These are phyloP conservation scores for Aspergillus nidulans DNA, from an alignment of 495 filamentous ascomycete species.

Conservation along the genomic window DNA sequence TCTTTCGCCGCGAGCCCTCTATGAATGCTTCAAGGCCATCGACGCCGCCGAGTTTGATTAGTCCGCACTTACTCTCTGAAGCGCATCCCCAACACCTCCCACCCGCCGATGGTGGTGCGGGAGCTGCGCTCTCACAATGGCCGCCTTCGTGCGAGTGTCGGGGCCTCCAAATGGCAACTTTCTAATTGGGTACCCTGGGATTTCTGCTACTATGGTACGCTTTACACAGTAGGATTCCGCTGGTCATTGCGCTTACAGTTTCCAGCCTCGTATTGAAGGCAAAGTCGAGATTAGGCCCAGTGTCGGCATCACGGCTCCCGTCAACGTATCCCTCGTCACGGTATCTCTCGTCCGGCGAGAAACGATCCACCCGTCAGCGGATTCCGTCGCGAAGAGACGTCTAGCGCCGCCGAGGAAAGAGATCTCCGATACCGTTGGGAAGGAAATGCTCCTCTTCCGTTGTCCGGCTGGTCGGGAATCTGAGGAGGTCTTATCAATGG, in stretches of 20 bases:
- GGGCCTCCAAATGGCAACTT: slow-evolving; percentile 96
- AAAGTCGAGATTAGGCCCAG: slow-evolving; percentile 95
- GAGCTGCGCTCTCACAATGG: slow-evolving; percentile 51
- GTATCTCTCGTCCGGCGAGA: slow-evolving; percentile 90
- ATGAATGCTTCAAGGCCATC: slow-evolving; percentile 29
- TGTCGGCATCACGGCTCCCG: slow-evolving; percentile 77
- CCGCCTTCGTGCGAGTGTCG: slow-evolving; percentile 94
- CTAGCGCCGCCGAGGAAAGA: slow-evolving; percentile 90
- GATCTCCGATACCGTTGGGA: slow-evolving; percentile 85
- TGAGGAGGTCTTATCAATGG: slow-evolving; percentile 92
- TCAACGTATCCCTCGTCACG: slow-evolving; percentile 87
- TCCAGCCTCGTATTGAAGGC: slow-evolving; percentile 88
- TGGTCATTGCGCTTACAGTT: not conserved
- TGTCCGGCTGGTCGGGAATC: slow-evolving; percentile 77
- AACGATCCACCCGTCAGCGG: slow-evolving; percentile 93
- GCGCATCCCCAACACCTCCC: slow-evolving; percentile 28
- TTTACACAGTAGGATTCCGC: not conserved
- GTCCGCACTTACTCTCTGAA: slow-evolving; percentile 27
- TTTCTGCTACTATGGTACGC: slow-evolving; percentile 92
- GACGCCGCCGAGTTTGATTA: slow-evolving; percentile 27
- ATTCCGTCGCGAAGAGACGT: slow-evolving; percentile 87
- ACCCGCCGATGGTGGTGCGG: slow-evolving; percentile 45
- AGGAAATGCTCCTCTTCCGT: slow-evolving; percentile 88
- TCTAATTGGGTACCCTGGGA: slow-evolving; percentile 93
- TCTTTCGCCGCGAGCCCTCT: slow-evolving; percentile 17